Evolutionary conservation across 305 asterid species (phyloP).

Genomic region (Coffea humblotiana): DNA sequence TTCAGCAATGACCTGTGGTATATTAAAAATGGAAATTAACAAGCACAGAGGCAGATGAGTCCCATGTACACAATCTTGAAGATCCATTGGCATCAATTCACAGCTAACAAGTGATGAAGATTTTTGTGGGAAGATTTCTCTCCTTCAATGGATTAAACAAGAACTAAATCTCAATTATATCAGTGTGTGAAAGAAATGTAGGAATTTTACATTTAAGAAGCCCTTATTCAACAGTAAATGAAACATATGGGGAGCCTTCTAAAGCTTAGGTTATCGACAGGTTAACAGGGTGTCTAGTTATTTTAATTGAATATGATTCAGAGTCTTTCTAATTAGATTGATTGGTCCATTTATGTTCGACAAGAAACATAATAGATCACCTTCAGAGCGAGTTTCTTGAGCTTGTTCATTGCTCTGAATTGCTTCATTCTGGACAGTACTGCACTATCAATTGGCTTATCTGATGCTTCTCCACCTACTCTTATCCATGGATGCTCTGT

Average conservation of each 20-base stretch:
- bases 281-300: not conserved
- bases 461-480: slow-evolving; percentile 65
- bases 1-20: slow-evolving; percentile 75
- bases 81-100: not conserved
- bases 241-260: not conserved
- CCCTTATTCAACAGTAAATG: not conserved
- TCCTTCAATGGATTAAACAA: not conserved
- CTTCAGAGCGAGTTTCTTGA: slow-evolving; percentile 75
- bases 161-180: not conserved
- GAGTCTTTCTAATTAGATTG: not conserved
- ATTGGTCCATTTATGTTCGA: not conserved
- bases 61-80: not conserved
- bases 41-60: not conserved
- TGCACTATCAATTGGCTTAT: slow-evolving; percentile 77
- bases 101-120: not conserved
- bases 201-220: not conserved
- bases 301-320: not conserved
- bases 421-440: slow-evolving; percentile 73
- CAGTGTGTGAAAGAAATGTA: not conserved
- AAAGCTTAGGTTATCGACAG: not conserved
- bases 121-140: no score
- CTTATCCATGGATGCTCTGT: slow-evolving; percentile 74
- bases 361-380: slow-evolving; percentile 26
- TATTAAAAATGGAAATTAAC: slow-evolving; percentile 15
- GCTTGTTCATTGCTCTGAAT: slow-evolving; percentile 81